Evolutionary conservation across 1,139 yeast genomes (phyloP).

Genomic region (Suhomyces atakaporum): DNA sequence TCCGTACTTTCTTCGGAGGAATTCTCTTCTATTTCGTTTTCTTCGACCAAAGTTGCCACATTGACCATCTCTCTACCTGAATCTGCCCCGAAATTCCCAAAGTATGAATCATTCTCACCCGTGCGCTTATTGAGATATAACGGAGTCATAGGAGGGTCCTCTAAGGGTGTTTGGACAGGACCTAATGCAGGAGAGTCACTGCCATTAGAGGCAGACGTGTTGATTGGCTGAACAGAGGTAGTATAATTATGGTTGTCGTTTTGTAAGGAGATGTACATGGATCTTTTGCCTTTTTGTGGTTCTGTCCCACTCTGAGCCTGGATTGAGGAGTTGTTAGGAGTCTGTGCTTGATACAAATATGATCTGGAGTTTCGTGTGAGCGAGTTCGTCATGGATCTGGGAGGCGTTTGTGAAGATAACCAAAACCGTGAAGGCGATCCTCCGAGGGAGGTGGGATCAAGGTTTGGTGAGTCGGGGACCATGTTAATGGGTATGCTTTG

Average conservation of each 20-base stretch:
- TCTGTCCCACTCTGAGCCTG: too few relatives aligned
- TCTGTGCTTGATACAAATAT: constrained; percentile 17
- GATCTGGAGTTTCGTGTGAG: constrained; percentile 21
- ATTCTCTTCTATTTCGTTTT: constrained; percentile 11
- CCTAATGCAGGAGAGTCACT: constrained; percentile 38
- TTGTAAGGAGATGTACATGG: constrained; percentile 13
- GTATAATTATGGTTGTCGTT: constrained; percentile 14
- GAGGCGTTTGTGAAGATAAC: constrained; percentile 56
- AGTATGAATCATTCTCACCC: constrained; percentile 16
- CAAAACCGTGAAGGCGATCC: constrained; percentile 60
- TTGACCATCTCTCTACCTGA: constrained; percentile 5
- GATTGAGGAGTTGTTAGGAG: neutral
- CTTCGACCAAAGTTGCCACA: constrained; percentile 15
- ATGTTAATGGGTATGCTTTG: constrained; percentile 33
- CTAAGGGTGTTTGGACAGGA: constrained; percentile 49
- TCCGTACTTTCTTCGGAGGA: constrained; percentile 5
- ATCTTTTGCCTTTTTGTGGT: constrained; percentile 1
- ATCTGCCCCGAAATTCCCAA: constrained; percentile 12
- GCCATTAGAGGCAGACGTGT: constrained; percentile 23
- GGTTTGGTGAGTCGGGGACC: constrained; percentile 53
- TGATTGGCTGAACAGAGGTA: constrained; percentile 8
- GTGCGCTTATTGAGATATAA: constrained; percentile 28
- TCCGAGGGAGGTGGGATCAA: constrained; percentile 54
- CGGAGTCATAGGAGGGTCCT: constrained; percentile 52
- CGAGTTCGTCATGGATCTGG: constrained; percentile 33